A percentile compares a stretch with the other conserved stretches of the same genome.
Conservation (phyloP, 2,329 filamentous ascomycete genomes). For the Beauveria varroae region DNA sequence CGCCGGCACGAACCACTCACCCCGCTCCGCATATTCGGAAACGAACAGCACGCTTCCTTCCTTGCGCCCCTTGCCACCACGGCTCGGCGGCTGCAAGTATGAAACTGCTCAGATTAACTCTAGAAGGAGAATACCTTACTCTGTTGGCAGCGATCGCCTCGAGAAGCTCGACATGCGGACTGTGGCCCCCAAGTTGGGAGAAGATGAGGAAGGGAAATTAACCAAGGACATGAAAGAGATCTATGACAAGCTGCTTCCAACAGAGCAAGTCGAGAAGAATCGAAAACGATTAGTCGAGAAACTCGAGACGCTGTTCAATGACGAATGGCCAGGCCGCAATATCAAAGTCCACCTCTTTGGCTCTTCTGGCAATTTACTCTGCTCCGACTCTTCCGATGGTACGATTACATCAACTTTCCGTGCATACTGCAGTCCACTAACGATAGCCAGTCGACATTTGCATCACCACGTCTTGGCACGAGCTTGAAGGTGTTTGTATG, state of each 20-base stretch:
- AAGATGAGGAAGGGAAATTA: slow-evolving; percentile 67
- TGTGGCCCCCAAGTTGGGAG: slow-evolving; percentile 61
- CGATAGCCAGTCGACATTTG: slow-evolving; percentile 76
- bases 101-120: slow-evolving; percentile 80
- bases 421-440: slow-evolving; percentile 21
- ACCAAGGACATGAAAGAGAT: slow-evolving; percentile 77
- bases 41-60: slow-evolving; percentile 68
- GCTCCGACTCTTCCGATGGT: slow-evolving; percentile 95
- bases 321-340: slow-evolving; percentile 83
- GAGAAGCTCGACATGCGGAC: slow-evolving; percentile 65
- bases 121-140: slow-evolving; percentile 85
- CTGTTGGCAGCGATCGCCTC: slow-evolving; percentile 71
- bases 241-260: slow-evolving; percentile 80
- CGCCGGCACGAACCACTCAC: slow-evolving; percentile 70
- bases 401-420: slow-evolving; percentile 14
- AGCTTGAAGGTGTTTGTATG: slow-evolving; percentile 82
- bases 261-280: slow-evolving; percentile 67
- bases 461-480: slow-evolving; percentile 85
- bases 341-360: slow-evolving; percentile 93
- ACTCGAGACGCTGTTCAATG: slow-evolving; percentile 78
- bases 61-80: slow-evolving; percentile 54
- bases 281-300: slow-evolving; percentile 74
- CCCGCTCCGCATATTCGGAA: slow-evolving; percentile 84
- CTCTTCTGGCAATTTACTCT: slow-evolving; percentile 92
- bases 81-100: slow-evolving; percentile 66